Base-by-base conservation (phyloP, 176 grass and related monocot genomes). In the barley (Hordeum vulgare) region DNA sequence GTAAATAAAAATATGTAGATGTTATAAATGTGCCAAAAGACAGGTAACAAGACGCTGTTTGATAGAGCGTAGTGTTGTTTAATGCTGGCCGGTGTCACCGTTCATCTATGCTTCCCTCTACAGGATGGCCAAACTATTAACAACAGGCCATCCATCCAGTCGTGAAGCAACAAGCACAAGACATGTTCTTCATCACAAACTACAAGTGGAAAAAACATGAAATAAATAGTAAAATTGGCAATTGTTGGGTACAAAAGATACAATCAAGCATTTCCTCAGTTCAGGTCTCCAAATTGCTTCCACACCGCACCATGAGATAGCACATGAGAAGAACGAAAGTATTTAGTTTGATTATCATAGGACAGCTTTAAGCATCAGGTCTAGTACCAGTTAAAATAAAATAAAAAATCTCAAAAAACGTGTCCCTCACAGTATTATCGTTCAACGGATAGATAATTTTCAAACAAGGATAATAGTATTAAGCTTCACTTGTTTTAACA, bases 91-190 rank as follows among this genome's bases (percentile, higher is more conserved):
- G n/a, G 35, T 63, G 21, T 60, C 79, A 78, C 75, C 11, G 24
- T 88, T 76, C 3, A 65, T 88, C 80, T 87, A 87, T 87, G 86
- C 86, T 83, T 61, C 86, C 53, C 86, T 87, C 80, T 83, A 87
- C 86, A 77, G 80, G 81, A 53, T 82, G 80, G 18, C 72, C 53
- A 77, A 68, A 82, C 54, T n/a, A 9, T 31, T 31, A 31, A 2
- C 40, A 42, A 42, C 40, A 42, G 10, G 40, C 10, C 40, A 42
- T 42, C 40, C 40, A 11, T 42, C 40, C 40, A 42, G 40, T 42
- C 11, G 40, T 12, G 40, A 42, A 42, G 40, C 40, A 42, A 42
- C 40, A 42, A 42, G 11, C 40, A 11, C 10, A 12, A 0, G 3
- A n/a, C n/a, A n/a, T n/a, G n/a, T n/a, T n/a, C n/a, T n/a, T n/a